Percentiles rank a stretch among this genome's conserved stretches.
Conservation (phyloP, 805 yeast species). For the Yamadazyma ubonensis region DNA sequence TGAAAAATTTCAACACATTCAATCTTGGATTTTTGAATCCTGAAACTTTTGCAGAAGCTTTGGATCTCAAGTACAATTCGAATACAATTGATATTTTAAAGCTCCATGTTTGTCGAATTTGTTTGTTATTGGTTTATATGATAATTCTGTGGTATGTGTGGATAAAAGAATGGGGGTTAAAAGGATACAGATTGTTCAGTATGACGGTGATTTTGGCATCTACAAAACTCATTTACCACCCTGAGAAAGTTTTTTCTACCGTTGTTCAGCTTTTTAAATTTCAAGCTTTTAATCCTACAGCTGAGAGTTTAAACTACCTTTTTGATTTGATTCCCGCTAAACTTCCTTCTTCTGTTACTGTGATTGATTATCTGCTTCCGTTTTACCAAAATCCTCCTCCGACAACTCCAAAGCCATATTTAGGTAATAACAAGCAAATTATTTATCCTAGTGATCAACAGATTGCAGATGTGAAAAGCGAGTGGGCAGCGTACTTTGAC, state of each 20-base stretch:
- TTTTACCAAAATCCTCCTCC: constrained; percentile 38
- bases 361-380: constrained; percentile 28
- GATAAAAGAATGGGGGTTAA: background rate
- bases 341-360: constrained; percentile 30
- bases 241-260: constrained; percentile 10
- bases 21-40: constrained; percentile 17
- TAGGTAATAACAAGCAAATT: constrained; percentile 40
- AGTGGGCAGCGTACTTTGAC: constrained; percentile 40
- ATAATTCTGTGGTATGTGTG: background rate
- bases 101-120: constrained; percentile 19
- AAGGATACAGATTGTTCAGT: background rate
- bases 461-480: constrained; percentile 26
- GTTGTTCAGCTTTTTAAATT: constrained; percentile 7
- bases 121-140: constrained; percentile 9
- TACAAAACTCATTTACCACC: constrained; percentile 3
- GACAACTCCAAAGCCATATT: constrained; percentile 42
- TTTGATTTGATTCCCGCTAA: constrained; percentile 11
- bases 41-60: constrained; percentile 12
- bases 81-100: constrained; percentile 19
- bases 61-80: constrained; percentile 15
- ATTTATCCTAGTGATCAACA: constrained; percentile 38
- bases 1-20: constrained; percentile 13
- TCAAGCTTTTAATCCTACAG: constrained; percentile 4
- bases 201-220: background rate
- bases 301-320: constrained; percentile 10